A percentile compares a stretch with the other conserved stretches of the same genome.
Conservation (phyloP, 2,329 filamentous ascomycete genomes). For the Aphanocladium album region DNA sequence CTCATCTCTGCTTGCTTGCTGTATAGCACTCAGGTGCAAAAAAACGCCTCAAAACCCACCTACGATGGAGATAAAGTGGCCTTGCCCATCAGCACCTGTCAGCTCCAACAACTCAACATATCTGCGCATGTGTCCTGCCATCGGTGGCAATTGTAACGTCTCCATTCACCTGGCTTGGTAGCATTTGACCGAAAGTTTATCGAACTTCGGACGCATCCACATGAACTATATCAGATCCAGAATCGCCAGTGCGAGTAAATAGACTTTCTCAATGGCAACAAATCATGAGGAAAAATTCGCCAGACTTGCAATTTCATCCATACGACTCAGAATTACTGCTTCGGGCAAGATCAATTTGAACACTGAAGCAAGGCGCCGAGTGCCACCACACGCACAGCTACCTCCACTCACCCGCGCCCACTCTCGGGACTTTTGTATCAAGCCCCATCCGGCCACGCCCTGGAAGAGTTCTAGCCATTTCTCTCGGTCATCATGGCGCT, state of each 20-base stretch:
- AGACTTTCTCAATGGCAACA: not conserved
- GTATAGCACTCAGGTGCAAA: not conserved
- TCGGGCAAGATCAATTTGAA: not conserved
- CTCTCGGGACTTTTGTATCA: slow-evolving; percentile 2
- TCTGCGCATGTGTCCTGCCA: too few relatives aligned
- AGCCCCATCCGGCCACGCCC: not conserved
- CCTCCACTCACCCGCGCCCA: slow-evolving; percentile 5
- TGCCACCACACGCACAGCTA: not conserved
- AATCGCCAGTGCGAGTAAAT: not conserved
- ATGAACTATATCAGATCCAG: not conserved
- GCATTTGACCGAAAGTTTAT: not conserved
- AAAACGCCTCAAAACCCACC: too few relatives aligned
- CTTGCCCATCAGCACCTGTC: too few relatives aligned
- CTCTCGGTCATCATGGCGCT: not conserved
- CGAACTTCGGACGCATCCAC: not conserved
- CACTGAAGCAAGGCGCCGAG: not conserved
- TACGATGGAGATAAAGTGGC: too few relatives aligned
- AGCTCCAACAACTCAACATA: too few relatives aligned
- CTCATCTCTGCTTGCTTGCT: not conserved
- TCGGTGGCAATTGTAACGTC: too few relatives aligned
- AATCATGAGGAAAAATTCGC: not conserved
- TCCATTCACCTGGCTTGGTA: not conserved
- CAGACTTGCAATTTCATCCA: not conserved
- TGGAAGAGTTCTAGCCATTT: not conserved
- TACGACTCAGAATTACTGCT: slow-evolving; percentile 1